Evolutionary conservation across 768 basidiomycete species (phyloP).

Genomic region (Termitomyces sp.): DNA sequence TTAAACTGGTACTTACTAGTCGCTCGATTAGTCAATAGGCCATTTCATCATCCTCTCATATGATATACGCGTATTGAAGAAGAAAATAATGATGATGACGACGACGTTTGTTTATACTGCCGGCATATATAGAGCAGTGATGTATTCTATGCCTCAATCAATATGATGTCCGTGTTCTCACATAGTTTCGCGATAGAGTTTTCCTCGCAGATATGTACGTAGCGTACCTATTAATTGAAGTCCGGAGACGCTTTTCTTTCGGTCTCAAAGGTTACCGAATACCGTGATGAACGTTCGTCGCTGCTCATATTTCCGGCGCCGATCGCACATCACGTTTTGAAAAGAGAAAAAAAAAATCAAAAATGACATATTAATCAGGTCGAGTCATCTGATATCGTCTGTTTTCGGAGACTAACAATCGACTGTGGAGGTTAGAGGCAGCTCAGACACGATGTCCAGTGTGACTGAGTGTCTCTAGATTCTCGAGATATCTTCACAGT

Average conservation of each 20-base stretch:
- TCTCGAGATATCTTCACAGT: background rate
- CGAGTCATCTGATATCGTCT: too few species aligned
- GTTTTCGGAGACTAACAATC: background rate
- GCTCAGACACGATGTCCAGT: background rate
- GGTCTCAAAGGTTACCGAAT: background rate
- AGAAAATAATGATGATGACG: too few species aligned
- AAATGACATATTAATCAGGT: too few species aligned
- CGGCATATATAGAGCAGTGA: too few species aligned
- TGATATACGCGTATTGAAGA: background rate
- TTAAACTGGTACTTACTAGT: background rate
- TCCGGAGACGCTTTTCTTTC: background rate
- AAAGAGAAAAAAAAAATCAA: background rate
- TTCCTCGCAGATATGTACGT: too few species aligned
- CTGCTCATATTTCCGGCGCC: background rate
- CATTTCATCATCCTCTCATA: background rate
- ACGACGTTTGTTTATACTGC: too few species aligned
- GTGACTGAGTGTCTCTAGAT: background rate
- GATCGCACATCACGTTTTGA: background rate
- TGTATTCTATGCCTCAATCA: too few species aligned
- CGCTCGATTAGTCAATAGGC: background rate
- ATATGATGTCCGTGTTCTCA: too few species aligned
- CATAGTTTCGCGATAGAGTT: too few species aligned
- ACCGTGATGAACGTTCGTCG: constrained; percentile 4
- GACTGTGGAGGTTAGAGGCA: background rate
- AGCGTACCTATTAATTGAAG: too few species aligned